Evolutionary conservation across 257 asterid genomes (phyloP), one percentile per base, ranked within the genome.

Genomic region (Ilex asprella): DNA sequence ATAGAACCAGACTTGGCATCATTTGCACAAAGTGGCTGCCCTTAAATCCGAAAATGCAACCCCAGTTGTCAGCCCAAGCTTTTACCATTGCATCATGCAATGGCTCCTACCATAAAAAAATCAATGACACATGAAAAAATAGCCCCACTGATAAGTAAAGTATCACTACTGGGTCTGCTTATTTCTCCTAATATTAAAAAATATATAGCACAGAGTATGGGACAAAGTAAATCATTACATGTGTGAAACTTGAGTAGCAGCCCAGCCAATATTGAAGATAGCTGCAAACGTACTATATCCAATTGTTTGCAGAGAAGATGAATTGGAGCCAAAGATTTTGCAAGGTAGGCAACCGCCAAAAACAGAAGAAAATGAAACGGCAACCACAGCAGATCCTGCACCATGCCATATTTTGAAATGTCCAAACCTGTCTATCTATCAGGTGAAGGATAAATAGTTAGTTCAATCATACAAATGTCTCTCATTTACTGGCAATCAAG

Each of bases 211-310:
- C 27, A 21, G 27, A 6, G 41, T 41, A 35, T 29, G 9, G 50
- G 67, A 29, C 31, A 31, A 31, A 55, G 56, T 51, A 64, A 65
- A 65, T 32, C 49, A 65, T 73, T 86, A 91, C 98, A 91, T 88
- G 82, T 91, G 98, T 12, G 98, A 88, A 39, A 91, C 96, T 84
- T 91, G 96, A 67, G 98, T 86, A 63, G 96, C 96, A 58, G 98
- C 98, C 98, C 98, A 88, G 55, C 98, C 98, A 6, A 91, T 60
- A 63, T 88, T 88, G 80, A 88, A 91, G 70, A 88, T 63, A 58
- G 96, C 96, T 39, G 96, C 96, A 61, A 91, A 91, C 65, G 78
- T 56, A 75, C 95, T 81, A 72, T 88, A 91, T 52, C 92, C 78
- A 69, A 86, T 70, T 61, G 94, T 91, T 66, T 67, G 76, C 63